Evolutionary conservation across 31 red algal genomes (phyloP), one percentile per base, ranked within the genome.

Genomic region (Pterothamnion heteromorphum): DNA sequence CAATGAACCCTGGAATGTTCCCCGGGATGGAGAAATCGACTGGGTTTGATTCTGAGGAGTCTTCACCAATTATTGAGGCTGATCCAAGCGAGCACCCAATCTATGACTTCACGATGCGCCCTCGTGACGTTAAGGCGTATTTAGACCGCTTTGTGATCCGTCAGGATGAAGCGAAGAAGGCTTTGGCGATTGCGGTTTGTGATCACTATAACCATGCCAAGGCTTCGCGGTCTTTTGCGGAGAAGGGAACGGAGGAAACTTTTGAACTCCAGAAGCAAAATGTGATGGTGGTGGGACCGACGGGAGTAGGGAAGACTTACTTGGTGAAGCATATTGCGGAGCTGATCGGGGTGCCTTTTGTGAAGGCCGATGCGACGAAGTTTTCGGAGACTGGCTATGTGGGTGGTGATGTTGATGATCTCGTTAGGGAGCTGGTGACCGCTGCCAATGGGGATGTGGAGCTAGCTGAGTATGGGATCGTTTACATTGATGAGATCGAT

Each of bases 401-500:
- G 37, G 94, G 94, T 22, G 93, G 94, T 57, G 94, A 95, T 93
- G 93, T 95, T 2, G 94, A 95, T 37, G 71, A 74, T 51, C 94
- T 95, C n/a, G 85, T 95, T 22, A 44, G 91, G 30, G 74, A 94
- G 41, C 58, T 95, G 18, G 80, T 95, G 14, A 36, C 82, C 35
- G 93, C 92, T 38, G 94, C 94, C 0, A 39, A 95, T 78, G 89
- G 89, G 72, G 82, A 95, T 43, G 44, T 95, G 87, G 43, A 88
- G 1, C 43, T 92, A 0, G 94, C 94, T 0, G 84, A 95, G 38
- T 44, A 64, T 21, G 94, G 94, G 43, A 94, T 95, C 43, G 93
- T 95, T 28, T 95, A 95, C 80, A 95, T 95, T 26, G 94, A 95
- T 57, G 94, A 95, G 44, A 92, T 95, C 38, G 94, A 95, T 88